phyloP scores from a whole-genome alignment of 306 rosid species.

The Prunus dulcis region DNA sequence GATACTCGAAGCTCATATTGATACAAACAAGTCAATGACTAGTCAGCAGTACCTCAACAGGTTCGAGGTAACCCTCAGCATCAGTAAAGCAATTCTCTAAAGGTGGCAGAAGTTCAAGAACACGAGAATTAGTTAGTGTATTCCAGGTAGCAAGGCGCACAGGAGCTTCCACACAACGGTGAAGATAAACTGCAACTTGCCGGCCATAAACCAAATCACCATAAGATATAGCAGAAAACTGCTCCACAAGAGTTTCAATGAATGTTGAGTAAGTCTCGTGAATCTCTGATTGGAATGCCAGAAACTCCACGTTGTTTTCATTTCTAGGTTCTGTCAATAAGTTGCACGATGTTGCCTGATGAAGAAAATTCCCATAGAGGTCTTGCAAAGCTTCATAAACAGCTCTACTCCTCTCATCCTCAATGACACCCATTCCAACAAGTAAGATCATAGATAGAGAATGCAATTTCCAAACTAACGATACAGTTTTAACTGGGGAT shows the following conservation, averaged over 20 bases:
- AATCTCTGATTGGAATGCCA: slow-evolving; percentile 72
- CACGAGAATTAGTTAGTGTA: slow-evolving; percentile 62
- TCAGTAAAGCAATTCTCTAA: slow-evolving; percentile 64
- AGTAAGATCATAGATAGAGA: slow-evolving; percentile 81
- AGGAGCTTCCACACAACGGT: slow-evolving; percentile 68
- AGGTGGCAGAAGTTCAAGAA: slow-evolving; percentile 89
- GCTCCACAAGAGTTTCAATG: slow-evolving; percentile 82
- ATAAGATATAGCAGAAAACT: slow-evolving; percentile 81
- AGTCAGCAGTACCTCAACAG: slow-evolving; percentile 63
- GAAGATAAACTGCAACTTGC: slow-evolving; percentile 84
- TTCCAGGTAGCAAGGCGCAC: slow-evolving; percentile 83
- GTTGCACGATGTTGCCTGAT: slow-evolving; percentile 38
- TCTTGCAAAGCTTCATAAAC: slow-evolving; percentile 81
- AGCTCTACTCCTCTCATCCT: slow-evolving; percentile 64
- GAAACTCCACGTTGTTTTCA: slow-evolving; percentile 40
- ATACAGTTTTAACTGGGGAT: slow-evolving; percentile 67
- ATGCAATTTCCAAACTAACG: slow-evolving; percentile 89
- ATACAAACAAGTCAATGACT: slow-evolving; percentile 1
- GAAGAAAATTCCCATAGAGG: slow-evolving; percentile 72
- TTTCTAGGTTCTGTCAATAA: slow-evolving; percentile 25
- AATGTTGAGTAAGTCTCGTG: slow-evolving; percentile 70
- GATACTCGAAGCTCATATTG: neutral
- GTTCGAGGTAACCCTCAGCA: slow-evolving; percentile 79
- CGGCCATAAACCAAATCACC: slow-evolving; percentile 83
- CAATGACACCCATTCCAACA: slow-evolving; percentile 76